These are phyloP conservation scores for Fusarium bulbicola DNA, from an alignment of 2,329 filamentous ascomycete species.

Conservation along the genomic window DNA sequence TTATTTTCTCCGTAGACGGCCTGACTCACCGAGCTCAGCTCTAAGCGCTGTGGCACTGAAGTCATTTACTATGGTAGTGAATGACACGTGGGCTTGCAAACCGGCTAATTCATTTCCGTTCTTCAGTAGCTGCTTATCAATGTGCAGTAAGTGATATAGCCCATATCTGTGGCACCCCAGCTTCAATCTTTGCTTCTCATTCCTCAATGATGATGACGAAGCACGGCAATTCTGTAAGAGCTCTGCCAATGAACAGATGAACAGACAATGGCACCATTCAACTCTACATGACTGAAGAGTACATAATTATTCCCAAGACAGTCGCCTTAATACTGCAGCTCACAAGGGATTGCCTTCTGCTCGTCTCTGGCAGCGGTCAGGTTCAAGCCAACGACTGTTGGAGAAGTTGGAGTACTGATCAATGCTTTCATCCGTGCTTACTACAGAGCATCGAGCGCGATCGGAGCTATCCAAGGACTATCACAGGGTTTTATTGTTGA, in stretches of 20 bases:
- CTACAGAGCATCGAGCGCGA: neutral
- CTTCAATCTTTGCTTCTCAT: neutral
- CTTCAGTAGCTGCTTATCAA: neutral
- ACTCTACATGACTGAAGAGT: neutral
- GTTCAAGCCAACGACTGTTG: neutral
- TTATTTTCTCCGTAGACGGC: neutral
- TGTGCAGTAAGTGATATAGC: no score
- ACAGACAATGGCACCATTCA: neutral
- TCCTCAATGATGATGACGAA: neutral
- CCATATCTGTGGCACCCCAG: neutral
- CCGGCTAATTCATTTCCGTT: no score
- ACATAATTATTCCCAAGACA: rapidly evolving
- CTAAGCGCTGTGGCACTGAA: no score
- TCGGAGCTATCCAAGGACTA: neutral
- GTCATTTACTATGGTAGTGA: neutral
- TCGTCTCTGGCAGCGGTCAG: neutral
- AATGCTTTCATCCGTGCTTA: neutral
- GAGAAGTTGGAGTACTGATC: neutral
- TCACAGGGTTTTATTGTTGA: neutral
- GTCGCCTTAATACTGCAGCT: neutral
- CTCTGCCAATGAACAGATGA: no score
- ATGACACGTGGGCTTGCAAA: neutral
- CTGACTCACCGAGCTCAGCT: neutral
- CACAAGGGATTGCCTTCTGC: neutral
- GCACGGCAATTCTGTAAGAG: neutral